Evolutionary conservation across 2,329 filamentous ascomycete species (phyloP).

Genomic region (Cladorrhinum sp.): DNA sequence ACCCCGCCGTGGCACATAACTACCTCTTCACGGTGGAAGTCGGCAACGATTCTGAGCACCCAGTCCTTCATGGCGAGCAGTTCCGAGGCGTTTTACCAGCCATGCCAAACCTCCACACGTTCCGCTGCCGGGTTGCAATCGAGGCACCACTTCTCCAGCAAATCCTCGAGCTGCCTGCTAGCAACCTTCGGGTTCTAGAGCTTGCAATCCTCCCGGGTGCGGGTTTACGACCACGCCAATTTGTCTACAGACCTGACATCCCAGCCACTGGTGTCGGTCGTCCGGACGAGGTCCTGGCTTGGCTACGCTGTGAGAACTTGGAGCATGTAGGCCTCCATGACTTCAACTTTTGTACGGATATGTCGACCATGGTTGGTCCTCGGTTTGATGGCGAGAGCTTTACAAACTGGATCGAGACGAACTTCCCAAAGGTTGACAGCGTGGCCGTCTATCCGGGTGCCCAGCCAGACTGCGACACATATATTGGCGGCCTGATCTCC

Average conservation of each 20-base stretch:
- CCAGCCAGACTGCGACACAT: neutral
- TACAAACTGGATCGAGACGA: slow-evolving; percentile 20
- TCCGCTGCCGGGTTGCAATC: slow-evolving; percentile 17
- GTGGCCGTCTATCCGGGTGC: slow-evolving; percentile 20
- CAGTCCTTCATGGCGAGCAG: neutral
- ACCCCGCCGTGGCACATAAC: neutral
- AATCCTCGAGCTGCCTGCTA: slow-evolving; percentile 11
- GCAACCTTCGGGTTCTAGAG: slow-evolving; percentile 22
- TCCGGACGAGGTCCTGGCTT: slow-evolving; percentile 15
- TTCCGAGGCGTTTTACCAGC: neutral
- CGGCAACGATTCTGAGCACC: neutral
- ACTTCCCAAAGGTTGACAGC: slow-evolving; percentile 23
- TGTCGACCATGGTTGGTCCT: neutral
- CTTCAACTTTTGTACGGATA: slow-evolving; percentile 20
- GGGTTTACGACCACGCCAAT: neutral
- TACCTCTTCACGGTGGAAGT: slow-evolving; percentile 12
- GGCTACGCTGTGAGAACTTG: slow-evolving; percentile 16
- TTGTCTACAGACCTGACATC: neutral
- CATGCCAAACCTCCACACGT: slow-evolving; percentile 21
- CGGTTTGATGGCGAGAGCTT: slow-evolving; percentile 25
- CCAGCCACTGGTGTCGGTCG: neutral
- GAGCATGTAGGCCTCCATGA: slow-evolving; percentile 23
- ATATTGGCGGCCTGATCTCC: slow-evolving; percentile 18
- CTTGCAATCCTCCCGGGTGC: slow-evolving; percentile 4
- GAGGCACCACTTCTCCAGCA: slow-evolving; percentile 1